Evolutionary conservation across 495 filamentous ascomycete genomes (phyloP).

Genomic region (Talaromyces ruber): DNA sequence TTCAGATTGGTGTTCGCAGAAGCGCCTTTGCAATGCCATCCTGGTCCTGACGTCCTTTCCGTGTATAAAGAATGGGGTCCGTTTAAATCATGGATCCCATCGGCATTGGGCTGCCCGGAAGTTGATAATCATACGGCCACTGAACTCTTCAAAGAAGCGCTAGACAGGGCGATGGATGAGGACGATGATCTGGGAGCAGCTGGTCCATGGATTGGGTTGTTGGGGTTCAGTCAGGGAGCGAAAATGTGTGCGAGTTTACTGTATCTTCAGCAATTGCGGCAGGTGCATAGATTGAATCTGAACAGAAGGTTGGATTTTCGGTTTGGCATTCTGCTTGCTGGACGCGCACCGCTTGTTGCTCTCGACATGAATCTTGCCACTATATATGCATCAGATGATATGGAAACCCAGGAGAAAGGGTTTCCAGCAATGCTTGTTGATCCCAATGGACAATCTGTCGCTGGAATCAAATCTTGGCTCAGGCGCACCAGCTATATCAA

Average conservation of each 20-base stretch:
- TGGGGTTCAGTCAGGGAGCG: slow-evolving; percentile 52
- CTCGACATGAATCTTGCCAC: slow-evolving; percentile 19
- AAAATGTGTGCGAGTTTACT: slow-evolving; percentile 46
- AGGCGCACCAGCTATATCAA: neutral
- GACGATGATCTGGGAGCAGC: slow-evolving; percentile 32
- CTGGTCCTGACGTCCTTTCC: slow-evolving; percentile 41
- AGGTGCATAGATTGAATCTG: slow-evolving; percentile 36
- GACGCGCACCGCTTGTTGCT: slow-evolving; percentile 43
- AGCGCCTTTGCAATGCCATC: slow-evolving; percentile 41
- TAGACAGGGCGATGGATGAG: slow-evolving; percentile 16
- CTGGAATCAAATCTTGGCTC: neutral
- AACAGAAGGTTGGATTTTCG: slow-evolving; percentile 31
- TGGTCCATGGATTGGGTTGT: slow-evolving; percentile 49
- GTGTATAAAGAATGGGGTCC: slow-evolving; percentile 48
- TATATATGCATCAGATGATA: neutral
- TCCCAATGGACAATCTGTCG: neutral
- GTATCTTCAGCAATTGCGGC: slow-evolving; percentile 43
- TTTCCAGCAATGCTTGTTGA: neutral
- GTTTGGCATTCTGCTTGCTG: slow-evolving; percentile 45
- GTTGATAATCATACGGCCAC: slow-evolving; percentile 10
- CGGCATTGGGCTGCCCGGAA: slow-evolving; percentile 29
- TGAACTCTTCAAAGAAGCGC: slow-evolving; percentile 14
- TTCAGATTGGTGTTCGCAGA: slow-evolving; percentile 56
- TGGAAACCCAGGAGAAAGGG: neutral
- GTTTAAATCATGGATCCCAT: slow-evolving; percentile 51